Conservation (phyloP, 495 filamentous ascomycete genomes). For the Xylaria acuta region DNA sequence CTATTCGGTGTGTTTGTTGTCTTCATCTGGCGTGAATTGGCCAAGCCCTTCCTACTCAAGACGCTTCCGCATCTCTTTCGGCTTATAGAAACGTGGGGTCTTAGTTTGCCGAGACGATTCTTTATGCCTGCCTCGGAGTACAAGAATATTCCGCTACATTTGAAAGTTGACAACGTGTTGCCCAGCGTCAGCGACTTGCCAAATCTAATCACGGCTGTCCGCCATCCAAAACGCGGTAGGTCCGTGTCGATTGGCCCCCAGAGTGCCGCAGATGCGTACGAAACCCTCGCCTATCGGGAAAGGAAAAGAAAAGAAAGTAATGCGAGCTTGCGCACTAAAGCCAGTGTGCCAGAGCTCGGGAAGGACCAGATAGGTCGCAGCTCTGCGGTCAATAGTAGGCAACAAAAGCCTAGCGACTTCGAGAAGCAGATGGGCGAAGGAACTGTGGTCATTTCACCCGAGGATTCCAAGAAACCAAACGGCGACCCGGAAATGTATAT, state of each 20-base stretch:
- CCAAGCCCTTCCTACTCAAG: constrained; percentile 81
- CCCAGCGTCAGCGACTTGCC: constrained; percentile 86
- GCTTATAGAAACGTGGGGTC: constrained; percentile 76
- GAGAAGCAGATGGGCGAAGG: constrained; percentile 75
- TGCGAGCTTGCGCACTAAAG: constrained; percentile 34
- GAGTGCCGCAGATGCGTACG: constrained; percentile 94
- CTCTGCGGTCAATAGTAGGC: constrained; percentile 37
- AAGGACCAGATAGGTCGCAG: constrained; percentile 34
- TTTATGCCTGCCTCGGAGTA: constrained; percentile 92
- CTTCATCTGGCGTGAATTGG: constrained; percentile 86
- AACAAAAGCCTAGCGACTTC: constrained; percentile 61
- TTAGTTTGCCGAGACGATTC: constrained; percentile 81
- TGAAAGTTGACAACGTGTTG: constrained; percentile 84
- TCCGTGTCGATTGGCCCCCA: constrained; percentile 91
- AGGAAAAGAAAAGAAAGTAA: constrained; percentile 77
- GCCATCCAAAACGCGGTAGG: constrained; percentile 74
- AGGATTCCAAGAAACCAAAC: constrained; percentile 42
- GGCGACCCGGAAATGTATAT: constrained; percentile 43
- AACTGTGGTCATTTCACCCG: constrained; percentile 45
- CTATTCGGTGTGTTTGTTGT: constrained; percentile 80
- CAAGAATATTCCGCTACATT: constrained; percentile 75
- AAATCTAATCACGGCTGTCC: constrained; percentile 74
- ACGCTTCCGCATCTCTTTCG: constrained; percentile 86
- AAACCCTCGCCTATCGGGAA: constrained; percentile 91
- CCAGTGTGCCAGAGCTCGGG: constrained; percentile 27